Conservation (phyloP, 805 yeast species). For the Metschnikowia lochheadii region DNA sequence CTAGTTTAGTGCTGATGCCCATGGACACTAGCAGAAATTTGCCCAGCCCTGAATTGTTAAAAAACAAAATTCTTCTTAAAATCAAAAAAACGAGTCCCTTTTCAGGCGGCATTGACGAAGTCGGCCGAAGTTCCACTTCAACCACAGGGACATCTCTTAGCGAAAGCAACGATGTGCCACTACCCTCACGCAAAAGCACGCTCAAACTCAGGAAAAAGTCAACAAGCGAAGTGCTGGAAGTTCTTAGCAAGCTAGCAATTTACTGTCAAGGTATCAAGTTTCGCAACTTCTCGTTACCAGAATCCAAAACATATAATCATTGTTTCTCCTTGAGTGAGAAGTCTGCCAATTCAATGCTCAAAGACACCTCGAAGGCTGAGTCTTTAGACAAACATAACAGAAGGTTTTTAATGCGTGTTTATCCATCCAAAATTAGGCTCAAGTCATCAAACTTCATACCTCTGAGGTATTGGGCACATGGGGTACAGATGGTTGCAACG, state of each 20-base stretch:
- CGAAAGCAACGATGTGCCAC: constrained; percentile 29
- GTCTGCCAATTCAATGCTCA: constrained; percentile 55
- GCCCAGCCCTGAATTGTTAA: constrained; percentile 73
- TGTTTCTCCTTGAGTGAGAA: constrained; percentile 86
- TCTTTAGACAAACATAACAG: constrained; percentile 75
- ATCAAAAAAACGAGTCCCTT: constrained; percentile 54
- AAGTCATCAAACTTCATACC: constrained; percentile 83
- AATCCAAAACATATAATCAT: constrained; percentile 75
- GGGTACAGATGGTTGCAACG: constrained; percentile 93
- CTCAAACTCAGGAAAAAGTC: constrained; percentile 24
- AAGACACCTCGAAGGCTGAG: constrained; percentile 51
- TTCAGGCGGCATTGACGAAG: constrained; percentile 17
- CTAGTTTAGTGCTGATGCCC: constrained; percentile 45
- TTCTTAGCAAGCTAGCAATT: constrained; percentile 59
- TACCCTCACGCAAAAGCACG: constrained; percentile 11
- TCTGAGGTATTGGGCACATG: constrained; percentile 71
- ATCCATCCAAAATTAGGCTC: constrained; percentile 77
- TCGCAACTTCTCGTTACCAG: constrained; percentile 79
- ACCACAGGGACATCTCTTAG: constrained; percentile 42
- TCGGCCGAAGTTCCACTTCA: constrained; percentile 20
- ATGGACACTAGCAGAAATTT: constrained; percentile 21
- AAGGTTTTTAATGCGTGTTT: constrained; percentile 71
- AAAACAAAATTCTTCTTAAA: constrained; percentile 70
- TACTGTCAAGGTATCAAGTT: constrained; percentile 75
- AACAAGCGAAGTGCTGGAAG: constrained; percentile 28